A percentile compares a stretch with the other conserved stretches of the same genome.
These are phyloP conservation scores for Ciborinia camelliae DNA, from an alignment of 2,329 filamentous ascomycete genomes.

Conservation along the genomic window DNA sequence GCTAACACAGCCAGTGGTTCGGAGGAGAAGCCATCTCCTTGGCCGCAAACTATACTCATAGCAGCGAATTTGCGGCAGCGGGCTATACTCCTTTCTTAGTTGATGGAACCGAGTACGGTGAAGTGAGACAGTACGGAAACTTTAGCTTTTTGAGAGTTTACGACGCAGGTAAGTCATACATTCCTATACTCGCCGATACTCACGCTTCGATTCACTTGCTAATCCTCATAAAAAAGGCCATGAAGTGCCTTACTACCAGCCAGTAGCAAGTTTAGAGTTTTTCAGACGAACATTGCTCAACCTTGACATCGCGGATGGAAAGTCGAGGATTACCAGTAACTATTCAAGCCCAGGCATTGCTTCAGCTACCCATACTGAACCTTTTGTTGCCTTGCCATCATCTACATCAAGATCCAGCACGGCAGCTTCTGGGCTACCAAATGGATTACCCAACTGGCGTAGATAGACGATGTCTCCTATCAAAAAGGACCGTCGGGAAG, in stretches of 20 bases:
- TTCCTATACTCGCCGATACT: background rate
- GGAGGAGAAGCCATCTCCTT: conserved; percentile 58
- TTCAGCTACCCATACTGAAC: conserved; percentile 27
- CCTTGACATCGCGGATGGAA: conserved; percentile 46
- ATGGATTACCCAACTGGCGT: conserved; percentile 3
- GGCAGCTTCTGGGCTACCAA: conserved; percentile 12
- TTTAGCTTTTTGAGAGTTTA: conserved; percentile 34
- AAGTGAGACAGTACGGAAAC: conserved; percentile 59
- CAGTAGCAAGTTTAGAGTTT: conserved; percentile 32
- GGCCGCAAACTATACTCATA: conserved; percentile 45
- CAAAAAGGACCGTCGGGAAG: background rate
- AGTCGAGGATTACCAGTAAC: conserved; percentile 21
- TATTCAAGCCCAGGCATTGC: conserved; percentile 27
- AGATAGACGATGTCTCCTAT: background rate
- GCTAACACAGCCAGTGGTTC: conserved; percentile 38
- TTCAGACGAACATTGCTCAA: conserved; percentile 33
- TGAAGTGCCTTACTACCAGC: conserved; percentile 32
- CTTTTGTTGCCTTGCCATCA: conserved; percentile 26
- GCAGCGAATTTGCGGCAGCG: conserved; percentile 48
- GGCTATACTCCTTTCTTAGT: conserved; percentile 57
- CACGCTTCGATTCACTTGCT: background rate
- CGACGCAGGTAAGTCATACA: conserved; percentile 23
- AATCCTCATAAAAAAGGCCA: conserved; percentile 24
- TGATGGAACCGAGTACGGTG: conserved; percentile 52
- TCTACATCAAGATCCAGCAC: conserved; percentile 16